phyloP scores from a whole-genome alignment of 495 filamentous ascomycete genomes.

The Pseudotulostoma volvatum region DNA sequence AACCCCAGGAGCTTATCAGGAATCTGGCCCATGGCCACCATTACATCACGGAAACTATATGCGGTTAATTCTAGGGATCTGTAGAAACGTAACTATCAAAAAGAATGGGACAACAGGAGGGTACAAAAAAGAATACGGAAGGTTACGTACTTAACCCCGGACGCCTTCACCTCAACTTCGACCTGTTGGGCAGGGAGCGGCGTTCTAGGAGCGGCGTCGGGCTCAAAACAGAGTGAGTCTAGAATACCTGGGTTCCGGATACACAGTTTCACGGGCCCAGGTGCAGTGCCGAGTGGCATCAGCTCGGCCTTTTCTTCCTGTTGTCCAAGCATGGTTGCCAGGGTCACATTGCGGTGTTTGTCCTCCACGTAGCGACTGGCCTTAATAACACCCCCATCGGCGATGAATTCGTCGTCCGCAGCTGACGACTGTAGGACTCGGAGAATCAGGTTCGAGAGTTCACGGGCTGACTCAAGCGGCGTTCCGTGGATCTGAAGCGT shows the following conservation, averaged over 20 bases:
- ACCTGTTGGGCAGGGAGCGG: conserved; percentile 11
- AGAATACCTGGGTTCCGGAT: conserved; percentile 13
- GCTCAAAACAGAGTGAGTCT: conserved; percentile 22
- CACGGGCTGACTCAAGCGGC: background rate
- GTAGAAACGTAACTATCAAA: background rate
- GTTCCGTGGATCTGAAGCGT: background rate
- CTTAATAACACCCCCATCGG: background rate
- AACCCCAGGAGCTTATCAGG: conserved; percentile 22
- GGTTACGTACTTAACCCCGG: background rate
- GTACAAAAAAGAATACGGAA: background rate
- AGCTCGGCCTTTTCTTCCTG: background rate
- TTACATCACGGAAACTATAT: conserved; percentile 19
- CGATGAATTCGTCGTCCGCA: background rate
- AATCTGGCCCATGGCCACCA: conserved; percentile 24
- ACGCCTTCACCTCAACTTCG: conserved; percentile 1
- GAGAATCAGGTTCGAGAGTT: background rate
- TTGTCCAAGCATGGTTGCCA: background rate
- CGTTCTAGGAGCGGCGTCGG: conserved; percentile 7
- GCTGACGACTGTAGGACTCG: background rate
- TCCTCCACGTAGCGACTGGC: background rate
- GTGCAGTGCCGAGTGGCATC: background rate
- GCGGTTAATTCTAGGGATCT: conserved; percentile 13
- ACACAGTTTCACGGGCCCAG: conserved; percentile 14
- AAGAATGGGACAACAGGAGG: too few species aligned
- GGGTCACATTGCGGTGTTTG: background rate